Evolutionary conservation across 1,139 yeast genomes (phyloP).

Genomic region (Suhomyces terraborum): DNA sequence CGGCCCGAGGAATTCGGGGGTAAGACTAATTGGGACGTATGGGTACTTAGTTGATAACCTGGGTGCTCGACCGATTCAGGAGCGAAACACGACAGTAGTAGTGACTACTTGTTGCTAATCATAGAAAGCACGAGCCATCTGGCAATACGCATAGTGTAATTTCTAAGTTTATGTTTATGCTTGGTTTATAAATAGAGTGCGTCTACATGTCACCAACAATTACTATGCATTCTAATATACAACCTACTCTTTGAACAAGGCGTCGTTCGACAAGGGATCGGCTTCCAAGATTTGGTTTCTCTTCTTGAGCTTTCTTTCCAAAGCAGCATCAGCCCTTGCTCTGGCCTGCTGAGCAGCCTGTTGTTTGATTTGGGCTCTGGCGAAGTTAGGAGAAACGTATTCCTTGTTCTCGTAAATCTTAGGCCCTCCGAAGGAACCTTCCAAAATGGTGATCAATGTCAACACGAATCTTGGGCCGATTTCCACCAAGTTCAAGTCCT

Average conservation of each 20-base stretch:
- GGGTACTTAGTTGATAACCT: no score
- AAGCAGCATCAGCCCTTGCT: slow-evolving; percentile 77
- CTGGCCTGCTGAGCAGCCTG: slow-evolving; percentile 80
- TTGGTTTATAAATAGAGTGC: no score
- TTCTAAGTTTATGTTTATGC: no score
- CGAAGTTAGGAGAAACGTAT: slow-evolving; percentile 93
- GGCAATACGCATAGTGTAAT: no score
- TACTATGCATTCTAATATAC: slow-evolving; percentile 2
- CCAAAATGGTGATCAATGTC: slow-evolving; percentile 87
- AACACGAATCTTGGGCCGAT: slow-evolving; percentile 96
- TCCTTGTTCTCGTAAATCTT: slow-evolving; percentile 96
- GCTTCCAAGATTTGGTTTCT: slow-evolving; percentile 73
- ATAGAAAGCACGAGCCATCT: no score
- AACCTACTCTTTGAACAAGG: slow-evolving; percentile 56
- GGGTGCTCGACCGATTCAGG: no score
- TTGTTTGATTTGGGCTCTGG: slow-evolving; percentile 84
- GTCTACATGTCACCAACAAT: no score
- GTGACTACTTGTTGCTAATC: no score
- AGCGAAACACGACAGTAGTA: no score
- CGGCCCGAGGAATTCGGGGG: no score
- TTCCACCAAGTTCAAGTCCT: slow-evolving; percentile 79
- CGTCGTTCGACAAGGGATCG: slow-evolving; percentile 85
- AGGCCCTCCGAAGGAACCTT: slow-evolving; percentile 98
- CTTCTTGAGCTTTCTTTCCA: slow-evolving; percentile 70
- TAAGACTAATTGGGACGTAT: no score